Evolutionary conservation across 2,329 filamentous ascomycete genomes (phyloP), one percentile per base, ranked within the genome.

Genomic region (Botryotinia globosa): DNA sequence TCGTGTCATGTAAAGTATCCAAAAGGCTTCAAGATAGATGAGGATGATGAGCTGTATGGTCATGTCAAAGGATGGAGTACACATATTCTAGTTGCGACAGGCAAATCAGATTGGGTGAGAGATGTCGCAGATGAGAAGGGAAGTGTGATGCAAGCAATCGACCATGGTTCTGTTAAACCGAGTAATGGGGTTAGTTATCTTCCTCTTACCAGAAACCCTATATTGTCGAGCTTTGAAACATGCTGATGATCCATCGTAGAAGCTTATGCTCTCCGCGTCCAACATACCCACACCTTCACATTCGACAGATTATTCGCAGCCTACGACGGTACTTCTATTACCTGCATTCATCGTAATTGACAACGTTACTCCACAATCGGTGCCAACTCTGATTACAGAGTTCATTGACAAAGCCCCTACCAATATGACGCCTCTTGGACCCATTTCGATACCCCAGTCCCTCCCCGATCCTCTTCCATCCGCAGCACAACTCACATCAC

Each of bases 51-150:
- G 78, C 84, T 99, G 66, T 98, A 97, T 80, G 96, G 95, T 0
- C 86, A 92, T 73, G 88, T 98, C 75, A 92, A 94, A 79, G 93
- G 90, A 51, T 98, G 94, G 92, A 91, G 89, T 79, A 96, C 94
- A 32, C 96, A 99, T 83, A 81, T 97, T 74, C 85, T 99, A 45
- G 94, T 98, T 25, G 96, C 94, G 37, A 99, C 96, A n/a, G 93
- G 94, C 74, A 97, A 98, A 87, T 88, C 91, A 39, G 96, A 99
- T 83, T 99, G 96, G 96, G 92, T 95, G 80, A 85, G 93, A 74
- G 92, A 97, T 83, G 93, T 97, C 63, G 89, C 88, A 72, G 92
- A 98, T 80, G 96, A 98, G 85, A 91, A 92, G 82, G 92, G 92
- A 9, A 94, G 91, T 80, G 87, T 95, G 45, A 95, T 95, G 92